These are phyloP conservation scores for Fusarium mexicanum DNA, from an alignment of 2,329 filamentous ascomycete genomes.

Conservation along the genomic window DNA sequence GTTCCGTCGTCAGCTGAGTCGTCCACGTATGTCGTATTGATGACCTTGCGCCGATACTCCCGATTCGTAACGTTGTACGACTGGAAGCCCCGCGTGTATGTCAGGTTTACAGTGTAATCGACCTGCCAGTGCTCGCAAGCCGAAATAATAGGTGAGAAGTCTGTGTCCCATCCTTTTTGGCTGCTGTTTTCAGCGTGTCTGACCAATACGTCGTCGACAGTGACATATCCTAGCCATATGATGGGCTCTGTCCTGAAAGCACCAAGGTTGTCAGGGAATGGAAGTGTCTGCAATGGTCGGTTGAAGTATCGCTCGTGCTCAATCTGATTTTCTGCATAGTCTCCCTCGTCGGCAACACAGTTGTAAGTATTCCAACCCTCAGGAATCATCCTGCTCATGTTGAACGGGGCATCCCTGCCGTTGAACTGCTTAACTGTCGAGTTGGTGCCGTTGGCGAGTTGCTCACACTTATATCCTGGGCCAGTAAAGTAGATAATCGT, in stretches of 20 bases:
- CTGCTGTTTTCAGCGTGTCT: not conserved
- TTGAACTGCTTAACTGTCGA: not conserved
- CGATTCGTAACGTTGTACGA: slow-evolving; percentile 13
- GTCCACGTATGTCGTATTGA: slow-evolving; percentile 18
- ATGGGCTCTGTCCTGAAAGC: slow-evolving; percentile 23
- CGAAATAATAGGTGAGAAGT: slow-evolving; percentile 3
- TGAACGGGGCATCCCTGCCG: slow-evolving; percentile 8
- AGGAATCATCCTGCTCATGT: slow-evolving; percentile 18
- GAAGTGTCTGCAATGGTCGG: not conserved
- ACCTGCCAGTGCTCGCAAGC: slow-evolving; percentile 34
- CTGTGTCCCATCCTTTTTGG: slow-evolving; percentile 1
- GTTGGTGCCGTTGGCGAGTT: not conserved
- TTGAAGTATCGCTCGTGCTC: not conserved
- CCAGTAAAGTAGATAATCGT: slow-evolving; percentile 22
- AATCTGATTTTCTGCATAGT: slow-evolving; percentile 17
- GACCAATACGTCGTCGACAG: slow-evolving; percentile 5
- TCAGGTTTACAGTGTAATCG: slow-evolving; percentile 19
- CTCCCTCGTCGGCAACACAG: slow-evolving; percentile 10
- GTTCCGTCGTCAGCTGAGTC: slow-evolving; percentile 4
- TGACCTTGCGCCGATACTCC: slow-evolving; percentile 20
- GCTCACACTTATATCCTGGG: slow-evolving; percentile 25
- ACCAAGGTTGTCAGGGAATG: slow-evolving; percentile 8
- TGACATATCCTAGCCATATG: slow-evolving; percentile 29
- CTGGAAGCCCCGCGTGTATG: slow-evolving; percentile 27
- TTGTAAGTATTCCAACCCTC: slow-evolving; percentile 16